These are phyloP conservation scores for Eimeria praecox DNA, from an alignment of 169 alveolate species.

Conservation along the genomic window DNA sequence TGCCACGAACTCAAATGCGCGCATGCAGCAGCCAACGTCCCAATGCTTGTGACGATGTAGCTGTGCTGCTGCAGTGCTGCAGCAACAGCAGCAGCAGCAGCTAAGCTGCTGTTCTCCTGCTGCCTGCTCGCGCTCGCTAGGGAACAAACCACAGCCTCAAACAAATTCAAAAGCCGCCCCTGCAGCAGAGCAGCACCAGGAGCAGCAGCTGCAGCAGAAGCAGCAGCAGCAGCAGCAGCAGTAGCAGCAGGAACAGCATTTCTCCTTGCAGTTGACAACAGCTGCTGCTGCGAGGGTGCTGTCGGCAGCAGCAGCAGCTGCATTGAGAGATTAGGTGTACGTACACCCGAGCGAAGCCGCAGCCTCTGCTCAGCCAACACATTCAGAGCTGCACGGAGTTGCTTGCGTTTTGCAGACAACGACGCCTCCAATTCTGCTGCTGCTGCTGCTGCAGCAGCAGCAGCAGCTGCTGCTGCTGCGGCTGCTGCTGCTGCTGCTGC, in stretches of 20 bases:
- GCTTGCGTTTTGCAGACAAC: not conserved
- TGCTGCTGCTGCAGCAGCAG: slow-evolving; percentile 7
- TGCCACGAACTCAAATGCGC: not conserved
- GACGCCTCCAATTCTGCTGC: not conserved
- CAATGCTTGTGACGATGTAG: not conserved
- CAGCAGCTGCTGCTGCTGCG: not conserved
- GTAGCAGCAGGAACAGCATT: not conserved
- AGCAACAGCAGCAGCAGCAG: slow-evolving; percentile 34
- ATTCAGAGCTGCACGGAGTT: not conserved
- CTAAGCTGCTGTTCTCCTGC: not conserved
- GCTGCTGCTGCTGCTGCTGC: not conserved
- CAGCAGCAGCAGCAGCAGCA: not conserved
- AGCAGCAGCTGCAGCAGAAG: slow-evolving; percentile 2
- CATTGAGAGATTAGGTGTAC: not conserved
- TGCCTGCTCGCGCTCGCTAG: not conserved
- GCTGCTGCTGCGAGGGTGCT: not conserved
- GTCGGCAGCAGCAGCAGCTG: too few species aligned
- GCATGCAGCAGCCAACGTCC: slow-evolving; percentile 6
- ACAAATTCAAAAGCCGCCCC: not conserved
- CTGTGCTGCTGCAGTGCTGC: slow-evolving; percentile 46
- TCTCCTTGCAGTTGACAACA: not conserved
- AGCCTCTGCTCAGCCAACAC: not conserved
- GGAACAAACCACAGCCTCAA: not conserved
- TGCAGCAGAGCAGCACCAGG: not conserved
- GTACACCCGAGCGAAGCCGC: not conserved